Percentiles rank a stretch among this genome's conserved stretches.
Evolutionary conservation across 108 stramenopile species (phyloP).

Genomic region (Nitzschia sp.): DNA sequence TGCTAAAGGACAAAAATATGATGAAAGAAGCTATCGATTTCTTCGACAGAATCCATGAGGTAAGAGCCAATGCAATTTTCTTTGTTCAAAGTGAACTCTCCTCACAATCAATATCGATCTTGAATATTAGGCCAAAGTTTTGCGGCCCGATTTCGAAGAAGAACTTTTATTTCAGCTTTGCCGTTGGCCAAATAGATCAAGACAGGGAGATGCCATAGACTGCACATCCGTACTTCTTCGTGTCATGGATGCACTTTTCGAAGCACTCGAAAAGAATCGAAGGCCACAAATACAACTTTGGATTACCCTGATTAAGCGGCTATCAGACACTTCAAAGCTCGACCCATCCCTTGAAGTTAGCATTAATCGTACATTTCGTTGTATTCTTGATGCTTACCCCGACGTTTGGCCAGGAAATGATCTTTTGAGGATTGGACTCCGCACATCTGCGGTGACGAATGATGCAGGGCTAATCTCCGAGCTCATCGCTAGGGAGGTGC

Average conservation of each 20-base stretch:
- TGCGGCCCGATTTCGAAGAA: constrained; percentile 9
- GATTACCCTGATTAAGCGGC: constrained; percentile 8
- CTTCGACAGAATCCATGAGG: constrained; percentile 19
- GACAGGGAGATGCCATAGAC: constrained; percentile 29
- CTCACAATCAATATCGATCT: no score
- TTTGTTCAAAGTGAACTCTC: neutral
- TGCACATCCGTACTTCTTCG: constrained; percentile 10
- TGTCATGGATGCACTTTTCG: constrained; percentile 2
- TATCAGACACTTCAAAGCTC: constrained; percentile 1
- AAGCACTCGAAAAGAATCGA: neutral
- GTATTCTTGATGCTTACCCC: constrained; percentile 21
- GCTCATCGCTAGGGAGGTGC: neutral
- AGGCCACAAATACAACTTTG: constrained; percentile 18
- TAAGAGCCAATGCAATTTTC: neutral
- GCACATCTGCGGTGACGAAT: constrained; percentile 10
- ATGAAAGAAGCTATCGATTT: constrained; percentile 12
- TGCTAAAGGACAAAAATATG: constrained; percentile 27
- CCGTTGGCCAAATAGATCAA: constrained; percentile 28
- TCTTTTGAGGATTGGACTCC: constrained; percentile 22
- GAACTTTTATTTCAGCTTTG: constrained; percentile 18
- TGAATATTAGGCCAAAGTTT: constrained; percentile 5
- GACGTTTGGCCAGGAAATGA: constrained; percentile 1
- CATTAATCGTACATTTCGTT: constrained; percentile 3
- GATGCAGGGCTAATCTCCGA: neutral
- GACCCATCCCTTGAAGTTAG: constrained; percentile 20